Evolutionary conservation across 805 yeast genomes (phyloP).

Genomic region (Ogataea paradorogensis): DNA sequence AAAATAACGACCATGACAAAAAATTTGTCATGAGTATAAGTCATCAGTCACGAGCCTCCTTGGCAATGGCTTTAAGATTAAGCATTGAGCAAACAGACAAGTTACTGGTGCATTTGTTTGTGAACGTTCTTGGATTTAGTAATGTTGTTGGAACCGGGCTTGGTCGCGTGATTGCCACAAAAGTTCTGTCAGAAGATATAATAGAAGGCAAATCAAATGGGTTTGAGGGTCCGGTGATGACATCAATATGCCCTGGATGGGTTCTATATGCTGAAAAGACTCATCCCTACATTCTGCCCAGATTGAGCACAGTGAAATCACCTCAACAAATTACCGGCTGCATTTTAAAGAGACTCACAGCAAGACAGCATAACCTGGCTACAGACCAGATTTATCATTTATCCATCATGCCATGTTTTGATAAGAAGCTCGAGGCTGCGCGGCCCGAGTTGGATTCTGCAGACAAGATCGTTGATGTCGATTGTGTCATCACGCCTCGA

Average conservation of each 20-base stretch:
- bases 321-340: slow-evolving; percentile 94
- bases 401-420: slow-evolving; percentile 95
- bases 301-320: slow-evolving; percentile 71
- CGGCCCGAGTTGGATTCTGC: slow-evolving; percentile 58
- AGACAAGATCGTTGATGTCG: slow-evolving; percentile 56
- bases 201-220: slow-evolving; percentile 13
- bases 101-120: slow-evolving; percentile 55
- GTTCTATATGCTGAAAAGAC: slow-evolving; percentile 94
- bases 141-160: slow-evolving; percentile 82
- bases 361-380: slow-evolving; percentile 32
- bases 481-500: slow-evolving; percentile 89
- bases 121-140: slow-evolving; percentile 59
- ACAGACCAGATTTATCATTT: slow-evolving; percentile 61
- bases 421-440: slow-evolving; percentile 92
- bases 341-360: slow-evolving; percentile 54
- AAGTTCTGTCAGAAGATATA: slow-evolving; percentile 43
- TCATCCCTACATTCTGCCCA: slow-evolving; percentile 76
- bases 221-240: slow-evolving; percentile 49
- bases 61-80: slow-evolving; percentile 64
- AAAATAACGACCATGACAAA: slow-evolving; percentile 31
- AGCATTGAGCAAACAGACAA: slow-evolving; percentile 57
- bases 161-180: slow-evolving; percentile 68
- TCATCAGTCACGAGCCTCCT: slow-evolving; percentile 81
- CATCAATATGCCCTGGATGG: slow-evolving; percentile 94
- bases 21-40: slow-evolving; percentile 73